A percentile compares a stretch with the other conserved stretches of the same genome.
phyloP scores from a whole-genome alignment of 2,329 filamentous ascomycete genomes.

The Magnaporthales sp. region DNA sequence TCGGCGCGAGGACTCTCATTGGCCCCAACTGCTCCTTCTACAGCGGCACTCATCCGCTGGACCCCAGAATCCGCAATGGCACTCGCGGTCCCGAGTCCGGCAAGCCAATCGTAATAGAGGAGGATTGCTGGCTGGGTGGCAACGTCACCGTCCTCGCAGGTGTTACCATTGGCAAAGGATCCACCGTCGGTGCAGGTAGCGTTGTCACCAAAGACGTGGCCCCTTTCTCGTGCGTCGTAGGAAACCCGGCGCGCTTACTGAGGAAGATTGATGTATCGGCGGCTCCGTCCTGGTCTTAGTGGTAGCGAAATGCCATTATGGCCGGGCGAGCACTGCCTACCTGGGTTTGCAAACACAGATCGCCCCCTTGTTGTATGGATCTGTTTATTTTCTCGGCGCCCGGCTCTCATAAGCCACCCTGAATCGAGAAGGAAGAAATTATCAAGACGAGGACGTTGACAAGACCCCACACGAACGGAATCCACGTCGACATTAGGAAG shows the following conservation, averaged over 20 bases:
- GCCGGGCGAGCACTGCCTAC: not conserved
- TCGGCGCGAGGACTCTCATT: constrained; percentile 69
- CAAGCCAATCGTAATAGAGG: constrained; percentile 63
- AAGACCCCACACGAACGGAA: constrained; percentile 80
- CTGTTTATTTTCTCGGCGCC: not conserved
- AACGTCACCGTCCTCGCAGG: constrained; percentile 65
- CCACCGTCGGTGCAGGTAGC: constrained; percentile 69
- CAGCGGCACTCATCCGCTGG: constrained; percentile 67
- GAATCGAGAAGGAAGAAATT: constrained; percentile 85
- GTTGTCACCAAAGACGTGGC: constrained; percentile 75
- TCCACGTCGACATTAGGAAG: constrained; percentile 91
- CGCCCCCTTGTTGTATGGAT: not conserved
- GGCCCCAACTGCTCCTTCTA: constrained; percentile 74
- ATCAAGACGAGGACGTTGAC: constrained; percentile 78
- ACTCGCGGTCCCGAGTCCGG: constrained; percentile 67
- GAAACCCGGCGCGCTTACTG: constrained; percentile 58
- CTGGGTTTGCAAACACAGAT: not conserved
- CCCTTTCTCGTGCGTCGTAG: constrained; percentile 52
- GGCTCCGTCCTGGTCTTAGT: not conserved
- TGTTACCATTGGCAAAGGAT: constrained; percentile 67
- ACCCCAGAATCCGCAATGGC: constrained; percentile 66
- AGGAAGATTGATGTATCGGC: constrained; percentile 23
- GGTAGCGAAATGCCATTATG: not conserved
- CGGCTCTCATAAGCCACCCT: constrained; percentile 62
- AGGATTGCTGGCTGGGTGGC: constrained; percentile 75